phyloP scores from a whole-genome alignment of 2,329 filamentous ascomycete species.

The Stachybotrys chartarum region DNA sequence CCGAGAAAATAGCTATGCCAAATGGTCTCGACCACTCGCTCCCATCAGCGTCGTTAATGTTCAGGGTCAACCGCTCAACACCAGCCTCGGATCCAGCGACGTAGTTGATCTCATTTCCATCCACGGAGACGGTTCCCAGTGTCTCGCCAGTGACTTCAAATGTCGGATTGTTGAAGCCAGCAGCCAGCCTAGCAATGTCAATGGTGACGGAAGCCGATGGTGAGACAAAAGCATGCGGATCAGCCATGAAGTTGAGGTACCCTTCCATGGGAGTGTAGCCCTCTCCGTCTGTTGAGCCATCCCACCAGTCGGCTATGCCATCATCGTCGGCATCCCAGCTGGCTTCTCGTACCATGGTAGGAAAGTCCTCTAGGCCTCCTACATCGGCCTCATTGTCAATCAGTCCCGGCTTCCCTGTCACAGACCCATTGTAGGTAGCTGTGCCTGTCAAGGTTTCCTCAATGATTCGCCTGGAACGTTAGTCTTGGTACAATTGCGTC shows the following conservation, averaged over 20 bases:
- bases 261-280: conserved; percentile 24
- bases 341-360: conserved; percentile 11
- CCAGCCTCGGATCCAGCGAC: background rate
- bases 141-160: conserved; percentile 1
- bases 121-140: background rate
- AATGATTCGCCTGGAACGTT: conserved; percentile 15
- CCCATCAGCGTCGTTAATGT: background rate
- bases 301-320: conserved; percentile 27
- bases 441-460: conserved; percentile 21
- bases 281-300: conserved; percentile 20
- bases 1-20: background rate
- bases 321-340: conserved; percentile 24
- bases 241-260: conserved; percentile 26
- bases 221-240: conserved; percentile 21
- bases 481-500: background rate
- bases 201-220: conserved; percentile 14
- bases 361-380: conserved; percentile 24
- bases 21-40: conserved; percentile 1
- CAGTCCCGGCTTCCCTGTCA: conserved; percentile 19
- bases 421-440: conserved; percentile 19
- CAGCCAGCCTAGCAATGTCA: conserved; percentile 15
- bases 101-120: background rate
- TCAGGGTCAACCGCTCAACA: background rate
- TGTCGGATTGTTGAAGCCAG: conserved; percentile 8
- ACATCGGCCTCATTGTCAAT: conserved; percentile 24